Percentiles rank a stretch among this genome's conserved stretches.
Evolutionary conservation across 768 basidiomycete genomes (phyloP).

Genomic region (Russula virescens): DNA sequence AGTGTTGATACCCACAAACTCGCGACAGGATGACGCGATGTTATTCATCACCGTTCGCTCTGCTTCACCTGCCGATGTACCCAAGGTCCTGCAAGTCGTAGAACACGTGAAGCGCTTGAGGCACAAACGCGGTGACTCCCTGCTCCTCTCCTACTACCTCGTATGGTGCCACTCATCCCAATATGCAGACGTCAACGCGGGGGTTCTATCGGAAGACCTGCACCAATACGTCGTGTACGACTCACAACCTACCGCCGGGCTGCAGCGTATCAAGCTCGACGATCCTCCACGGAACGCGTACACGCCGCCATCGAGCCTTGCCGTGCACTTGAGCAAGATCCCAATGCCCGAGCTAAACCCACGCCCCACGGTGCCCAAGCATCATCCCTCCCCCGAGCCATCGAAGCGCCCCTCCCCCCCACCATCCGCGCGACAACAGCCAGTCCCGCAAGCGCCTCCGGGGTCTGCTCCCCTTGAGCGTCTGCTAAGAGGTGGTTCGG

Average conservation of each 20-base stretch:
- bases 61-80: constrained; percentile 53
- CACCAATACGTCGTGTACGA: constrained; percentile 78
- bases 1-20: neutral
- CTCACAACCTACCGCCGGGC: constrained; percentile 36
- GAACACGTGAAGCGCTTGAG: constrained; percentile 74
- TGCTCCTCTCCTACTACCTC: too few relatives aligned
- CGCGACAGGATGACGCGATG: constrained; percentile 66
- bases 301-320: constrained; percentile 59
- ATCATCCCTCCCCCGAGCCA: neutral
- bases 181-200: constrained; percentile 26
- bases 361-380: constrained; percentile 32
- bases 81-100: constrained; percentile 75
- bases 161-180: neutral
- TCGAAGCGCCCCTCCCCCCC: neutral
- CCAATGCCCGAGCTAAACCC: constrained; percentile 79
- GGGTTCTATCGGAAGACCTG: constrained; percentile 49
- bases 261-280: constrained; percentile 64
- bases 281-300: constrained; percentile 41
- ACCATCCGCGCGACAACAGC: neutral
- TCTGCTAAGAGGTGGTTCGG: neutral
- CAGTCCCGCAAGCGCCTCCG: neutral
- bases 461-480: neutral
- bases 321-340: constrained; percentile 79
- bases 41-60: constrained; percentile 72
- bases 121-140: constrained; percentile 52